Conservation (phyloP, 192 early-diverging fungal species). For the Jimgerdemannia flammicorona region DNA sequence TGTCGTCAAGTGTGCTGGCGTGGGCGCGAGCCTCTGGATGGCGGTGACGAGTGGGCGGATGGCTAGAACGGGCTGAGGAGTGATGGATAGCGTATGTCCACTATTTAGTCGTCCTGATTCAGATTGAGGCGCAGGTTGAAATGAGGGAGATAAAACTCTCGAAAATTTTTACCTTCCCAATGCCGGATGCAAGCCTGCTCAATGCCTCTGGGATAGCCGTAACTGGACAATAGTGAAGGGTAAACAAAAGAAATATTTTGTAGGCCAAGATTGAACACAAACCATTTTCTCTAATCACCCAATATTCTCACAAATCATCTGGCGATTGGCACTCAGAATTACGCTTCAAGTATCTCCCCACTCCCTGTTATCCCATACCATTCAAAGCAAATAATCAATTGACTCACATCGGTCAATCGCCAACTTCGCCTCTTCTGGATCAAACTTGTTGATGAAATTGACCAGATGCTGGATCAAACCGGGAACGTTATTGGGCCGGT, state of each 20-base stretch:
- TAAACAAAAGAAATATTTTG: too few relatives aligned
- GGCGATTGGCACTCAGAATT: background rate
- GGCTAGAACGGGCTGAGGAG: constrained; percentile 34
- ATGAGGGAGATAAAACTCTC: background rate
- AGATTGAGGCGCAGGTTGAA: background rate
- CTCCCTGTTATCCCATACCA: background rate
- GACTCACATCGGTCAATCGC: constrained; percentile 37
- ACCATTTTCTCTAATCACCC: background rate
- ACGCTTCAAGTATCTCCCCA: background rate
- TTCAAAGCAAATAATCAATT: background rate
- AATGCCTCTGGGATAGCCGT: constrained; percentile 35
- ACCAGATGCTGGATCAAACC: constrained; percentile 32
- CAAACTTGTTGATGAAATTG: constrained; percentile 36
- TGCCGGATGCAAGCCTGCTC: constrained; percentile 26
- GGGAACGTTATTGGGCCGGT: constrained; percentile 25
- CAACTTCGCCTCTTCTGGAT: constrained; percentile 26
- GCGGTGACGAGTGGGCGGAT: constrained; percentile 29
- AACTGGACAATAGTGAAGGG: constrained; percentile 13
- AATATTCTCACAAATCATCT: background rate
- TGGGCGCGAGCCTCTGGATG: constrained; percentile 33
- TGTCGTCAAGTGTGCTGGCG: constrained; percentile 35
- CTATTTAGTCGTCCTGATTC: too few relatives aligned
- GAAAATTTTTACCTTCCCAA: constrained; percentile 22
- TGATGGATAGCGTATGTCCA: background rate
- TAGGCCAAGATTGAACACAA: too few relatives aligned